Conservation (phyloP, 306 rosid species). For the Cucurbita maxima region DNA sequence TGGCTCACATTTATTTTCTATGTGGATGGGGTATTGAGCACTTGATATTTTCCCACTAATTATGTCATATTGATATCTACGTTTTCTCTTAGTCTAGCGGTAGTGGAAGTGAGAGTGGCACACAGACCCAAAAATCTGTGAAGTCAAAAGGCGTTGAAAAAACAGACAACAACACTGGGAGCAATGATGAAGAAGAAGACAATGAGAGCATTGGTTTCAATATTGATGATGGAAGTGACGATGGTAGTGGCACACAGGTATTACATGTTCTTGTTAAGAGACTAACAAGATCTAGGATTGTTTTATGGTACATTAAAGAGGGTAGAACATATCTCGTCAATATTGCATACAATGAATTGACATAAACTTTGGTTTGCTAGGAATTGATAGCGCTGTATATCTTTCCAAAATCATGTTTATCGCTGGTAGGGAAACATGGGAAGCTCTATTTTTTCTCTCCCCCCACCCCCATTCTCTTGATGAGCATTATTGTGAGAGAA, state of each 20-base stretch:
- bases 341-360: not conserved
- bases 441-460: not conserved
- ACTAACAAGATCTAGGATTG: not conserved
- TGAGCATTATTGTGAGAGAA: not conserved
- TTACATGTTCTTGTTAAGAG: not conserved
- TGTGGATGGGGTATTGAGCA: not conserved
- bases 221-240: constrained; percentile 56
- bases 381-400: too few species aligned
- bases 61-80: not conserved
- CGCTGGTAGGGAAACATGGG: too few species aligned
- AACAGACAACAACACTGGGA: constrained; percentile 44
- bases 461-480: not conserved
- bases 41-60: not conserved
- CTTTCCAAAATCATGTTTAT: too few species aligned
- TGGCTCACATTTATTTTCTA: not conserved
- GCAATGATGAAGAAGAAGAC: constrained; percentile 61
- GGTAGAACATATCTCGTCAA: not conserved
- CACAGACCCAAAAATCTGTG: constrained; percentile 56
- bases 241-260: constrained; percentile 93
- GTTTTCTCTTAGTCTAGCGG: constrained; percentile 63
- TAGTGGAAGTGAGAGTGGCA: constrained; percentile 85
- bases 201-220: constrained; percentile 46
- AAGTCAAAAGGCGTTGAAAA: constrained; percentile 50
- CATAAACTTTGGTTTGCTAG: not conserved
- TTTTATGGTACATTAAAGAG: not conserved